Base-by-base conservation (phyloP, 2,329 filamentous ascomycete genomes). In the Stagonosporopsis vannaccii region DNA sequence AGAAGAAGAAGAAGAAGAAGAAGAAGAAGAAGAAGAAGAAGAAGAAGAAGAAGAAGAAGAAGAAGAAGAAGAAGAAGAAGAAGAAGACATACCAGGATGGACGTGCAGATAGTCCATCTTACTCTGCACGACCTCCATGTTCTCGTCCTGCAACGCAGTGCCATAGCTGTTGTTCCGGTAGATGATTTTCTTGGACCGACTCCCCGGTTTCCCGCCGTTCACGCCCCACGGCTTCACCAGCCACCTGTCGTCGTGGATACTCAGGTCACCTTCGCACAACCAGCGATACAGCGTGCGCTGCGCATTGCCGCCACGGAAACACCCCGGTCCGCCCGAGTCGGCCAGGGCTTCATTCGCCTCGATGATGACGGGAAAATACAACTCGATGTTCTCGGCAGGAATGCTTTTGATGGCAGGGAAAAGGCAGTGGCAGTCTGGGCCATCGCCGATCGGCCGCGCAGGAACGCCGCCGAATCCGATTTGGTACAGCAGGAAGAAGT, bases 371-470 rank as follows among this genome's bases (percentile, higher is more conserved):
- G 80, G 80, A 59, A 79, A 82, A 51, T 81, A 79, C 4, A 81
- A 65, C 58, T 82, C 80, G 40, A 80, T 79, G 44, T 75, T 79
- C 62, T 83, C 81, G 0, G 79, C 79, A 0, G 80, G 80, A 23
- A 82, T 80, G 1, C 77, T 79, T 58, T 82, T 83, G 68, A 82
- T 82, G 1, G 79, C 78, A 0, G 81, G 80, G 65, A 82, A 82
- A 3, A 83, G 69, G 42, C 80, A 82, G 61, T 82, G 80, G 54
- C 80, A 82, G 59, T 83, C 79, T 1, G 77, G 78, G 2, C 80
- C 80, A 46, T 82, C 80, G 19, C 80, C 80, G 6, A 77, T 76
- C 1, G 78, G 78, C 0, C 80, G 75, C 0, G 80, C 80, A 4
- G 80, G 80, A 0, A 82, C 80, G 22, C 80, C 81, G 4, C 80